These are phyloP conservation scores for Colletotrichum caudatum DNA, from an alignment of 2,329 filamentous ascomycete genomes.

Conservation along the genomic window DNA sequence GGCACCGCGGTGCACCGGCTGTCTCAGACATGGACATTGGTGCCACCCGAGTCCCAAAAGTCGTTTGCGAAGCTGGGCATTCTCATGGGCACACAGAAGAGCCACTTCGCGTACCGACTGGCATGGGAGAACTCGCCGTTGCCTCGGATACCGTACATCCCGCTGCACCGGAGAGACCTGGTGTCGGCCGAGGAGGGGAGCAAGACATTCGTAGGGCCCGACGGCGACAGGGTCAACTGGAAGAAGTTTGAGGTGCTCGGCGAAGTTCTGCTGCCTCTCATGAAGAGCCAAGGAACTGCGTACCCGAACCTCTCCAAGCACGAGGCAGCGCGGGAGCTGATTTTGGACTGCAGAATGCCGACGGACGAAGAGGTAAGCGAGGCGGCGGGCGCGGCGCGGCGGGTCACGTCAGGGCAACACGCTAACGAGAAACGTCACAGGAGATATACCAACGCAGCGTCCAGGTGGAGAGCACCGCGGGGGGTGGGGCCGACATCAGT, in stretches of 20 bases:
- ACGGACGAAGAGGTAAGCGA: conserved; percentile 86
- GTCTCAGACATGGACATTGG: conserved; percentile 80
- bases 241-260: conserved; percentile 97
- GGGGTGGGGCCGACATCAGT: conserved; percentile 58
- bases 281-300: conserved; percentile 88
- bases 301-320: conserved; percentile 80
- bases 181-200: conserved; percentile 94
- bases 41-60: conserved; percentile 79
- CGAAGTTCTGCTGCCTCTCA: conserved; percentile 89
- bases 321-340: conserved; percentile 77
- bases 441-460: conserved; percentile 74
- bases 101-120: conserved; percentile 93
- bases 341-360: conserved; percentile 84
- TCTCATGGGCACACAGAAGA: conserved; percentile 92
- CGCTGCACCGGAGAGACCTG: conserved; percentile 88
- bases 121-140: conserved; percentile 96
- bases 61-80: conserved; percentile 90
- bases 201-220: conserved; percentile 83
- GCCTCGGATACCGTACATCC: conserved; percentile 93
- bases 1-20: conserved; percentile 88
- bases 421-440: conserved; percentile 53
- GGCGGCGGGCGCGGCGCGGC: neutral
- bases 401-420: neutral
- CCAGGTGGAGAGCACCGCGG: conserved; percentile 66
- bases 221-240: conserved; percentile 89